phyloP scores from a whole-genome alignment of 257 asterid species.

The Solanum acaule region DNA sequence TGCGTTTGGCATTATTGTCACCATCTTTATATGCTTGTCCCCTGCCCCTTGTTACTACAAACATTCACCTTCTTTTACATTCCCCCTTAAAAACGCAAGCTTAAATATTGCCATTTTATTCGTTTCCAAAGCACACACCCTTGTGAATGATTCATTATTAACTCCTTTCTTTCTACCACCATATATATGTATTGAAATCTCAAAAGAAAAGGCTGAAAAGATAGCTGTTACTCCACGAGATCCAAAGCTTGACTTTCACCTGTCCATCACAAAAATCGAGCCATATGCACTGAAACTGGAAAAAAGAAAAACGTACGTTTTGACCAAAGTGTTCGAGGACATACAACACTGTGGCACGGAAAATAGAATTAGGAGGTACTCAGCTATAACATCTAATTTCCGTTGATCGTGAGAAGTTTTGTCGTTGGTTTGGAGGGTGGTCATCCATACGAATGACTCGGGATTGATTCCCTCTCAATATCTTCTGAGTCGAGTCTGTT shows the following conservation, averaged over 20 bases:
- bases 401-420: too few species aligned
- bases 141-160: constrained; percentile 35
- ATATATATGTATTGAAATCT: neutral
- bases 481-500: too few species aligned
- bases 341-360: constrained; percentile 26
- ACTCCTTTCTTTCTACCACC: neutral
- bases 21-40: constrained; percentile 64
- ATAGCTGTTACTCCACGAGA: constrained; percentile 1
- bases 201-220: neutral
- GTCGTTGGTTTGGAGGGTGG: too few species aligned
- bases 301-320: constrained; percentile 16
- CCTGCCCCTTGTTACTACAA: constrained; percentile 2
- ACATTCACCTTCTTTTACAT: neutral
- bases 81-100: neutral
- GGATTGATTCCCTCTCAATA: neutral
- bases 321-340: constrained; percentile 65
- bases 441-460: too few species aligned
- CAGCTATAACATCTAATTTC: neutral
- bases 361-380: constrained; percentile 6
- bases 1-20: constrained; percentile 40
- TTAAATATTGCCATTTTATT: constrained; percentile 12
- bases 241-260: constrained; percentile 10
- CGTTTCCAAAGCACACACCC: constrained; percentile 16
- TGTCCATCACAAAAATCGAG: constrained; percentile 15
- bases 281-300: constrained; percentile 10